Base-by-base conservation (phyloP, 495 filamentous ascomycete species). In the Penicillium lagena region DNA sequence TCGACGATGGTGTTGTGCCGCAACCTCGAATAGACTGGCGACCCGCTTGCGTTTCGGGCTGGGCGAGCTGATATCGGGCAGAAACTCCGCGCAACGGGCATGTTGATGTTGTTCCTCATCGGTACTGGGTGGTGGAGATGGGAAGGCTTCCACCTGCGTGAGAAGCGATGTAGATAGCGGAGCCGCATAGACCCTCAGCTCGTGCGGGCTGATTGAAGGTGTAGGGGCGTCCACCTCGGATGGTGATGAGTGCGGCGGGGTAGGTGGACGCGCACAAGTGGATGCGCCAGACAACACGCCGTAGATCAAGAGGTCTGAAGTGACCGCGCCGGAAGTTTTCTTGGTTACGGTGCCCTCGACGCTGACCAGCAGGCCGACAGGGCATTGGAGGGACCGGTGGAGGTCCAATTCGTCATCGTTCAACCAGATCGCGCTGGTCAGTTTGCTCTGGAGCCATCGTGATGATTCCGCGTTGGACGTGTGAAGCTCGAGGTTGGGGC, bases 301-400 rank as follows among this genome's bases (percentile, higher is more conserved):
- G 42, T 82, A 81, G 17, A 84, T 60, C 15, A 84, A 54, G 7
- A 84, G 46, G 43, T 82, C 78, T 9, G 79, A 76, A 4, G 71
- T 59, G 11, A 51, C 42, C 9, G 62, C 46, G 7, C 43, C 51
- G 8, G 22, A 22, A 22, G 56, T 47, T 37, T 42, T 42, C 37
- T 53, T 60, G 22, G 43, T 40, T 12, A 45, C 43, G 12, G 41
- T 48, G n/a, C 48, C 50, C 11, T 61, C 52, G 12, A 71, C 58
- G 30, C 53, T 51, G 13, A 73, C 39, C 17, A 73, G 60, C 31
- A 73, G 52, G 11, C 63, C 70, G 30, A 67, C 64, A 6, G 70
- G 68, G 13, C 68, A 71, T 40, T 71, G 70, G 2, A 71, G 17
- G 1, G 56, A 55, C 39, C 60, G 63, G 33, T 64, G 52, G 5